Evolutionary conservation across 495 filamentous ascomycete genomes (phyloP), one percentile per base, ranked within the genome.

Genomic region (Hypoxylon trugodes): DNA sequence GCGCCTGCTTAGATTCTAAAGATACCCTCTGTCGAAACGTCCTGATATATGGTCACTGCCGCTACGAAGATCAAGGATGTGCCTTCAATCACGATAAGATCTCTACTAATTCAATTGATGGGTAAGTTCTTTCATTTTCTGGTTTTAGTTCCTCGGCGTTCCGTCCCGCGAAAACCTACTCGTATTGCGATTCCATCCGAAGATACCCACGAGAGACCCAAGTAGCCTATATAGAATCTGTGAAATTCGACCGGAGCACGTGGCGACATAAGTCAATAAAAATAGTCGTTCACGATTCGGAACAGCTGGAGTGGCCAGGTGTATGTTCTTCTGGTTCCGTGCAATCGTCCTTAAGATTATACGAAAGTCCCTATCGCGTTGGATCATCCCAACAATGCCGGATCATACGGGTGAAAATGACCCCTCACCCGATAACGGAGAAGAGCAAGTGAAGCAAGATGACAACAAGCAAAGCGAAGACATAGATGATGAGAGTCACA

Each of bases 21-120:
- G 92, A 94, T 66, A 96, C 91, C 0, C 81, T 95, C 21, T 98
- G 94, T 77, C 87, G 93, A 63, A 97, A 98, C 74, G 87, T 98
- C 9, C 85, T 91, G 32, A 96, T 98, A 58, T 97, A 96, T 74
- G 94, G 94, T 24, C 88, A 93, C 73, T 98, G 94, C 74, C 89
- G 91, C 46, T 96, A 90, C 75, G 89, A 95, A 76, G 91, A 95
- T 69, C 89, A 92, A 79, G 90, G 91, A 16, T 97, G 93, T 75
- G 85, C 89, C 60, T 97, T 96, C 78, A 94, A 93, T 66, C 93
- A 97, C 73, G 90, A 96, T 57, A 93, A 86, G 71, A 71, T 73
- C 38, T 73, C 73, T 13, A 70, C 69, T 50, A 67, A 69, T 54
- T 64, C 75, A 70, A 65, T 80, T 62, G 87, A 92, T 62, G 81